Percentiles rank a stretch among this genome's conserved stretches.
Conservation (phyloP, 306 rosid species). For the Canavalia ensiformis region DNA sequence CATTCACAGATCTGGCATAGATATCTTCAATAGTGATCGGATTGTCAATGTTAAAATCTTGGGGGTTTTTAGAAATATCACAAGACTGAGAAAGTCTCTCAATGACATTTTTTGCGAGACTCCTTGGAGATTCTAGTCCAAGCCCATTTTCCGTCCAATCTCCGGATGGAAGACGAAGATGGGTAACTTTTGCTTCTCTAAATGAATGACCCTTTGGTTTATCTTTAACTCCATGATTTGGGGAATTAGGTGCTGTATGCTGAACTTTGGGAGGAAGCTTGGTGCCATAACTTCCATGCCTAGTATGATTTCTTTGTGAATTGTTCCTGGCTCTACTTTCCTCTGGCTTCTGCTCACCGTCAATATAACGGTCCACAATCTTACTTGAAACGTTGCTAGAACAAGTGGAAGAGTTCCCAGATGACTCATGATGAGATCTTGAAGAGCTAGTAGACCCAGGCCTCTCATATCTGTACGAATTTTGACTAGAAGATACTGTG, state of each 20-base stretch:
- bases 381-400: constrained; percentile 77
- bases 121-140: constrained; percentile 82
- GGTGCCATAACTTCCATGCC: constrained; percentile 60
- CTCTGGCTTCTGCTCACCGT: constrained; percentile 87
- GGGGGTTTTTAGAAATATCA: constrained; percentile 58
- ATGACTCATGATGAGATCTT: constrained; percentile 66
- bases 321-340: constrained; percentile 54
- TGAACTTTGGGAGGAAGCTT: constrained; percentile 85
- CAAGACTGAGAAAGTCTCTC: constrained; percentile 85
- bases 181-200: constrained; percentile 70
- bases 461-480: constrained; percentile 55
- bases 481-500: constrained; percentile 55
- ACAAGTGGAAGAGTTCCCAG: constrained; percentile 79
- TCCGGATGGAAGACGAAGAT: constrained; percentile 60
- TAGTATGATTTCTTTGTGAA: constrained; percentile 57
- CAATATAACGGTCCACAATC: constrained; percentile 85
- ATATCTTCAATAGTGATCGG: constrained; percentile 85
- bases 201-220: constrained; percentile 75
- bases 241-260: constrained; percentile 72
- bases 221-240: constrained; percentile 62
- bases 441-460: constrained; percentile 68
- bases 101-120: constrained; percentile 85
- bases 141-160: constrained; percentile 77
- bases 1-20: constrained; percentile 66
- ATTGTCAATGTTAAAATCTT: constrained; percentile 60